Percentiles rank a stretch among this genome's conserved stretches.
Conservation (phyloP, 257 asterid genomes). For the Plectranthus barbatus region DNA sequence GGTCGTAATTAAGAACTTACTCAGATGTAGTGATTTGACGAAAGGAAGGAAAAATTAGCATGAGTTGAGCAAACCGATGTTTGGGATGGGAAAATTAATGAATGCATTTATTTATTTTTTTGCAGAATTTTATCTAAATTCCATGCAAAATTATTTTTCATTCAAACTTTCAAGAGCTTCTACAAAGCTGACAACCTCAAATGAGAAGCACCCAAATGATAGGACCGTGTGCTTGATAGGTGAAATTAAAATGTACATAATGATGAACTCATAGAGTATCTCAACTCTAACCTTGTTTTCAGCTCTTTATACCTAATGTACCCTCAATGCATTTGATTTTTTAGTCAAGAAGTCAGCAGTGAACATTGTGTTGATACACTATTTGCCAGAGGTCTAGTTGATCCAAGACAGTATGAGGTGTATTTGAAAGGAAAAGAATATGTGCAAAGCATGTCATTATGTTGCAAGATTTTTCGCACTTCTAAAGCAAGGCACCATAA, state of each 20-base stretch:
- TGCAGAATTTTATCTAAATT: background rate
- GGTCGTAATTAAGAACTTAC: background rate
- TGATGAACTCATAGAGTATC: constrained; percentile 2
- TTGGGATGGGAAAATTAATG: background rate
- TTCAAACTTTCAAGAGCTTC: constrained; percentile 3
- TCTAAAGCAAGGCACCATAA: background rate
- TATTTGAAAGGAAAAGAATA: background rate
- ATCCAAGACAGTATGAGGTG: background rate
- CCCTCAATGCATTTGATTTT: background rate
- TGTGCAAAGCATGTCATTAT: background rate
- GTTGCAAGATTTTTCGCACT: background rate
- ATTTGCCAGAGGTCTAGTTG: background rate
- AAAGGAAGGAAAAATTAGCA: background rate
- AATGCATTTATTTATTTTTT: background rate
- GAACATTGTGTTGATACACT: background rate
- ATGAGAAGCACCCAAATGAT: background rate
- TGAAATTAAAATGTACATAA: background rate
- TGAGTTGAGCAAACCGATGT: background rate
- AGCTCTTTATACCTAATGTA: background rate
- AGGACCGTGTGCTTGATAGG: background rate
- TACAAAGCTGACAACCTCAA: background rate
- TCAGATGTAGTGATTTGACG: background rate
- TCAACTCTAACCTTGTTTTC: background rate
- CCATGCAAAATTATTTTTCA: background rate
- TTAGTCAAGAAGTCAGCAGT: background rate